A percentile compares a stretch with the other conserved stretches of the same genome.
Evolutionary conservation across 257 asterid genomes (phyloP).

Genomic region (Striga asiatica): DNA sequence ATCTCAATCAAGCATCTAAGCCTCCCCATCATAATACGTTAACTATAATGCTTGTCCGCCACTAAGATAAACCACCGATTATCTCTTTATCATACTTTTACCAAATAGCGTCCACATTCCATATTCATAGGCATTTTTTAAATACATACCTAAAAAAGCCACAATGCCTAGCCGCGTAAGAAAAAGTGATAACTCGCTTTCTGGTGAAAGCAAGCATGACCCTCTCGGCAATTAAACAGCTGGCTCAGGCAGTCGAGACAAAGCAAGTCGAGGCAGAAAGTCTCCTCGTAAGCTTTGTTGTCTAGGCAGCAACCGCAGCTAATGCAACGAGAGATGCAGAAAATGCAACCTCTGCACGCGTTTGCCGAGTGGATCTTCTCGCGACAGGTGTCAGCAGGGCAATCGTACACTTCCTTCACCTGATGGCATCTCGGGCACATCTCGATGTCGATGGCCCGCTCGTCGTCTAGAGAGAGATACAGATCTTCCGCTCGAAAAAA

Average conservation of each 20-base stretch:
- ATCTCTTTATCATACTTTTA: too few relatives aligned
- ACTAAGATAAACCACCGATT: too few relatives aligned
- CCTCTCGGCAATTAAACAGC: conserved; percentile 21
- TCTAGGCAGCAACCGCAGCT: conserved; percentile 66
- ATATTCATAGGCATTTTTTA: too few relatives aligned
- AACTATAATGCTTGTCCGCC: too few relatives aligned
- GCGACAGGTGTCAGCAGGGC: conserved; percentile 55
- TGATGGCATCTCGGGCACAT: conserved; percentile 58
- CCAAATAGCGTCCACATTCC: too few relatives aligned
- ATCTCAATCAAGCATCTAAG: too few relatives aligned
- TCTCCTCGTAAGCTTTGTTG: conserved; percentile 48
- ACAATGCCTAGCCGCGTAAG: conserved; percentile 27
- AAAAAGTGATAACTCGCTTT: conserved; percentile 14
- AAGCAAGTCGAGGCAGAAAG: conserved; percentile 29
- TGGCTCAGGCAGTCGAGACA: conserved; percentile 41
- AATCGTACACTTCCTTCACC: conserved; percentile 57
- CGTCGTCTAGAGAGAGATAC: conserved; percentile 55
- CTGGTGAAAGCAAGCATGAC: conserved; percentile 5
- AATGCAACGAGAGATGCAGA: conserved; percentile 60
- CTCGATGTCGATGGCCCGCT: conserved; percentile 58
- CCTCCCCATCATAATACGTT: too few relatives aligned
- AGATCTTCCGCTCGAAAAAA: conserved; percentile 28
- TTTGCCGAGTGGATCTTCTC: conserved; percentile 22
- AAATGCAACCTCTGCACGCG: conserved; percentile 54
- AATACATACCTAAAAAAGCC: background rate